phyloP scores from a whole-genome alignment of 2,329 filamentous ascomycete species.

The Penicillium frequentans region DNA sequence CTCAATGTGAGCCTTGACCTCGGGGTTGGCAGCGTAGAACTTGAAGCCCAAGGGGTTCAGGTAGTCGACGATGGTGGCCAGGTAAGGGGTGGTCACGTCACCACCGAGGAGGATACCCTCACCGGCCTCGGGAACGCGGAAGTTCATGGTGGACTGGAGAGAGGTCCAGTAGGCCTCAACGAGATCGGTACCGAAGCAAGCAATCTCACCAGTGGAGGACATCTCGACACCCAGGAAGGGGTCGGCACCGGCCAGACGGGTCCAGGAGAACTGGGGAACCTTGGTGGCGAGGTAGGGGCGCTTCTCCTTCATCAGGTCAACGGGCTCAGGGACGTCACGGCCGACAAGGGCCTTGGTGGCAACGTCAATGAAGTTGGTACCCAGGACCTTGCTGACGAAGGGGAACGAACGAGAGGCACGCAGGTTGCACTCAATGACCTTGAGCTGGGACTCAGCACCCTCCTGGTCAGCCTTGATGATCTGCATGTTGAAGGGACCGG shows the following conservation, averaged over 20 bases:
- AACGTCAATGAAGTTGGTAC: conserved; percentile 93
- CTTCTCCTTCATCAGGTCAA: conserved; percentile 84
- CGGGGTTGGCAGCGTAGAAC: conserved; percentile 78
- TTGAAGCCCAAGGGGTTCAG: conserved; percentile 90
- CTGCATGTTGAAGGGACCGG: conserved; percentile 99
- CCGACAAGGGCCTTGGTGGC: conserved; percentile 90
- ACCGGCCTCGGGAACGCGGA: conserved; percentile 90
- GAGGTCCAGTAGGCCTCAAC: conserved; percentile 98
- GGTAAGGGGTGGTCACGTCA: conserved; percentile 67
- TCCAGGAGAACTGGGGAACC: conserved; percentile 99
- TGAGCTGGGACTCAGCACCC: conserved; percentile 73
- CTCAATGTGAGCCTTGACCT: conserved; percentile 84
- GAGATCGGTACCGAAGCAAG: conserved; percentile 94
- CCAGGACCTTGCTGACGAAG: conserved; percentile 95
- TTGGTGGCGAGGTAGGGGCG: conserved; percentile 94
- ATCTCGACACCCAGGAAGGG: conserved; percentile 98
- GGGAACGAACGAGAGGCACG: conserved; percentile 97
- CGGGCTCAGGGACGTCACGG: conserved; percentile 77
- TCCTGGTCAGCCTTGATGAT: conserved; percentile 90
- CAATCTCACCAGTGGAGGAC: conserved; percentile 95
- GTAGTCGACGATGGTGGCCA: conserved; percentile 81
- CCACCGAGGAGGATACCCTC: conserved; percentile 95
- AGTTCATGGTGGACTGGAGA: conserved; percentile 97
- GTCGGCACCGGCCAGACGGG: conserved; percentile 92
- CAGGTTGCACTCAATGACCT: conserved; percentile 98